Conservation (phyloP, 139 green algal species). For the Chlorella sp. region DNA sequence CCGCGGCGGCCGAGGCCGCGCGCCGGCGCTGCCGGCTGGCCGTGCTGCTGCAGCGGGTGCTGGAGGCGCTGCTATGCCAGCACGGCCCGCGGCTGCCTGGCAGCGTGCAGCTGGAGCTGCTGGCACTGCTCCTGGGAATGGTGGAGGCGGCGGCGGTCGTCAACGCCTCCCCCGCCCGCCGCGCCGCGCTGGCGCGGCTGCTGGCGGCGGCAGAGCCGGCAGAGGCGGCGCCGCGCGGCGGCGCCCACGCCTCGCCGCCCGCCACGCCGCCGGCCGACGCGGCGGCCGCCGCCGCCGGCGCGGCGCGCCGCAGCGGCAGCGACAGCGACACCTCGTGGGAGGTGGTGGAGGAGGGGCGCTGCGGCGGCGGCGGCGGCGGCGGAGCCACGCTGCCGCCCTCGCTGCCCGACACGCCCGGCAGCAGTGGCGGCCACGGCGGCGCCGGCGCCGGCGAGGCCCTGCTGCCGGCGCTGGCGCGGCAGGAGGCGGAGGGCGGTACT, state of each 20-base stretch:
- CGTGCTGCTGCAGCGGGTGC: conserved; percentile 23
- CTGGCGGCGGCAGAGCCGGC: background rate
- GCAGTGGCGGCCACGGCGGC: background rate
- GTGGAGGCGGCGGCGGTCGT: conserved; percentile 1
- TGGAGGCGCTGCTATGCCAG: conserved; percentile 20
- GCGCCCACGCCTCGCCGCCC: background rate
- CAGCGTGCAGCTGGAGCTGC: conserved; percentile 26
- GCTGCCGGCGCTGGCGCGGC: conserved; percentile 22
- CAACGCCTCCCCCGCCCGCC: background rate
- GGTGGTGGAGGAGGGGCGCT: background rate
- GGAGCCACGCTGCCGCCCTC: background rate
- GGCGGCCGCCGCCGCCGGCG: background rate
- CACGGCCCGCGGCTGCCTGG: conserved; percentile 5
- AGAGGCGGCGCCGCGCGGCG: background rate
- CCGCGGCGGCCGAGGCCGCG: conserved; percentile 10
- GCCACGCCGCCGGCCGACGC: background rate
- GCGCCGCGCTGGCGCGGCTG: background rate
- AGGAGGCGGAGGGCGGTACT: conserved; percentile 50
- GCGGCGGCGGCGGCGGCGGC: background rate
- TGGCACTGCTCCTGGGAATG: conserved; percentile 15
- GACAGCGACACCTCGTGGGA: conserved; percentile 4
- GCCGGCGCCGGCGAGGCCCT: background rate
- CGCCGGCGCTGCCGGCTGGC: conserved; percentile 22
- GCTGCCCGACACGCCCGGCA: background rate
- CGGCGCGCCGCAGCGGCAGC: background rate